A percentile compares a stretch with the other conserved stretches of the same genome.
Evolutionary conservation across 75 land plant species (phyloP).

Genomic region (Isoetes taiwanensis): DNA sequence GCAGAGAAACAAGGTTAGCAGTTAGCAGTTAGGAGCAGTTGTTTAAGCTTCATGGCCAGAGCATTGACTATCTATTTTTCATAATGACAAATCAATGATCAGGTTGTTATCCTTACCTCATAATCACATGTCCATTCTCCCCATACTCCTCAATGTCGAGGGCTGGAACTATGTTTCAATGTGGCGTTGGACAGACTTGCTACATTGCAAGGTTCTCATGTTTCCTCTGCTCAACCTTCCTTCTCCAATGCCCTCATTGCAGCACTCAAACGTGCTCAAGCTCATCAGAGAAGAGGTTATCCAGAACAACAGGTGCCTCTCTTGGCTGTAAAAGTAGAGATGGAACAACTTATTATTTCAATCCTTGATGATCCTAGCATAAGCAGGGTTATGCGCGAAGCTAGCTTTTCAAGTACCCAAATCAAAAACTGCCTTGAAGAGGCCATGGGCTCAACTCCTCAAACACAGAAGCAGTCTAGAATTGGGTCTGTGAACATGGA

Average conservation of each 20-base stretch:
- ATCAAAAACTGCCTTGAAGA: slow-evolving; percentile 1
- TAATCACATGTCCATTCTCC: slow-evolving; percentile 65
- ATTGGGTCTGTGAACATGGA: too few relatives aligned
- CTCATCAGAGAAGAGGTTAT: not conserved
- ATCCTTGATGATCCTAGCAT: slow-evolving; percentile 5
- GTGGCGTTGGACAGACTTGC: slow-evolving; percentile 78
- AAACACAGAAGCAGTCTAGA: too few relatives aligned
- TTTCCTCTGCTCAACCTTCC: not conserved
- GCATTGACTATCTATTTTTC: too few relatives aligned
- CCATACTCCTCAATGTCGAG: slow-evolving; percentile 69
- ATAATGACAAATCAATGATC: too few relatives aligned
- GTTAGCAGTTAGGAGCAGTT: too few relatives aligned
- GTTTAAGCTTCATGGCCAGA: too few relatives aligned
- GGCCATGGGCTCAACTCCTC: too few relatives aligned
- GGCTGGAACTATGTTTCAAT: slow-evolving; percentile 91
- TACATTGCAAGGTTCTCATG: slow-evolving; percentile 18
- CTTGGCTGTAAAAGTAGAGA: slow-evolving; percentile 4
- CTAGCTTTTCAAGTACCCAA: slow-evolving; percentile 4
- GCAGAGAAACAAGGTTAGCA: too few relatives aligned
- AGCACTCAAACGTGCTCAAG: slow-evolving; percentile 5
- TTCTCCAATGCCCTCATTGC: slow-evolving; percentile 5
- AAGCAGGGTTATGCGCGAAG: slow-evolving; percentile 2
- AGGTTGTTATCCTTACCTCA: too few relatives aligned
- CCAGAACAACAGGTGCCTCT: slow-evolving; percentile 7
- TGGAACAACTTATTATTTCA: slow-evolving; percentile 4